Percentiles rank a stretch among this genome's conserved stretches.
These are phyloP conservation scores for Piper betle DNA, from an alignment of 164 flowering plant genomes.

Conservation along the genomic window DNA sequence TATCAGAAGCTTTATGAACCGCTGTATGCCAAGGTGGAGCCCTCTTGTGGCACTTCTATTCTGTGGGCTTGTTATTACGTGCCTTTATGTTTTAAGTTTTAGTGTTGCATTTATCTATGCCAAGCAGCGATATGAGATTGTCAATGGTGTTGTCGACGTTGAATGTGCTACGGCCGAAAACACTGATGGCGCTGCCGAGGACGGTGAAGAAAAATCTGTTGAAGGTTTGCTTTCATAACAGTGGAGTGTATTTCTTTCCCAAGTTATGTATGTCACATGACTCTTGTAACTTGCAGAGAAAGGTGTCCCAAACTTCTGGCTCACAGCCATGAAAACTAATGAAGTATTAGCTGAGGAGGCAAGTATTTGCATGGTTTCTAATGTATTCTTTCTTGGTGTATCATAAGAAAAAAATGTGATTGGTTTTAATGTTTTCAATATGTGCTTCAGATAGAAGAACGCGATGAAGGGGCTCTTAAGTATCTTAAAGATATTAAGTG, in stretches of 20 bases:
- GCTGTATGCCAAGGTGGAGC: slow-evolving; percentile 22
- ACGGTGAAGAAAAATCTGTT: slow-evolving; percentile 16
- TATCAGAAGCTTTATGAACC: slow-evolving; percentile 37
- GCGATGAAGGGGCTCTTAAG: slow-evolving; percentile 89
- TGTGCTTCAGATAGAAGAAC: slow-evolving; percentile 50
- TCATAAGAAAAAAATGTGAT: neutral
- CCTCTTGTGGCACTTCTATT: neutral
- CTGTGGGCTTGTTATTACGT: neutral
- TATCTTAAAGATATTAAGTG: slow-evolving; percentile 83
- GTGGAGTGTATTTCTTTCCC: too few species aligned
- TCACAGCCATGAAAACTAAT: slow-evolving; percentile 75
- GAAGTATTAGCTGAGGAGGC: slow-evolving; percentile 75
- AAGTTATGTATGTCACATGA: too few species aligned
- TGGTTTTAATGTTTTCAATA: neutral
- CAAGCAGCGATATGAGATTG: slow-evolving; percentile 69
- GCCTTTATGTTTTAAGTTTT: neutral
- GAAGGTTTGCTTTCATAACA: slow-evolving; percentile 4
- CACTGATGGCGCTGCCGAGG: slow-evolving; percentile 20
- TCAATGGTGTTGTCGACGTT: slow-evolving; percentile 63
- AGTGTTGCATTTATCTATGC: neutral
- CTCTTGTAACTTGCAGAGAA: slow-evolving; percentile 28
- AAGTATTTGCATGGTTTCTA: neutral
- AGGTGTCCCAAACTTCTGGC: slow-evolving; percentile 89
- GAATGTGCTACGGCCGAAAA: slow-evolving; percentile 42
- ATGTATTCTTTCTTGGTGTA: neutral